phyloP scores from a whole-genome alignment of 371 early-diverging fungal genomes.

The Smittium mucronatum region DNA sequence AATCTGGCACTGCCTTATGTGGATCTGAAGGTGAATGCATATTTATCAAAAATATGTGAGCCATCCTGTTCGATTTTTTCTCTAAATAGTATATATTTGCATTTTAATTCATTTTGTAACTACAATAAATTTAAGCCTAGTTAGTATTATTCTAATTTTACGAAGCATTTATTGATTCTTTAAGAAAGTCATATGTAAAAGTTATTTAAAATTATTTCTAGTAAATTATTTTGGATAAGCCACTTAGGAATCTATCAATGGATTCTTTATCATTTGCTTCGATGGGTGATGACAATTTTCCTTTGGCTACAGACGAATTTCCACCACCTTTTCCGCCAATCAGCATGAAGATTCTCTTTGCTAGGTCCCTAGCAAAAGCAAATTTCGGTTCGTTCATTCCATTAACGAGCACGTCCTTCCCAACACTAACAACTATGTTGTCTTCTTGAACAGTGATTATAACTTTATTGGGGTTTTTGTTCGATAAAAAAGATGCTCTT shows the following conservation, averaged over 20 bases:
- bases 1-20: neutral
- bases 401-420: neutral
- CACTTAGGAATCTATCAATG: neutral
- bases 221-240: neutral
- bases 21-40: conserved; percentile 12
- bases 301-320: neutral
- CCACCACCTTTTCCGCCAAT: conserved; percentile 7
- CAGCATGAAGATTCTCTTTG: neutral
- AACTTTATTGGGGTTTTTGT: neutral
- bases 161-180: too few species aligned
- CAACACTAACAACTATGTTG: neutral
- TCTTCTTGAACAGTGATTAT: conserved; percentile 5
- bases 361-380: neutral
- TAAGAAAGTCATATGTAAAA: too few species aligned
- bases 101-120: too few species aligned
- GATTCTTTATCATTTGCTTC: neutral
- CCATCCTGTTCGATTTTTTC: too few species aligned
- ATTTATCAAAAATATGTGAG: neutral
- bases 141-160: too few species aligned
- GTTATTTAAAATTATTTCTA: too few species aligned
- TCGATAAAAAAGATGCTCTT: neutral
- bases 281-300: neutral
- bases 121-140: too few species aligned
- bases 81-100: too few species aligned
- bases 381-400: neutral